Conservation (phyloP, 1,284 basidiomycete genomes). For the Schizophyllum amplum region DNA sequence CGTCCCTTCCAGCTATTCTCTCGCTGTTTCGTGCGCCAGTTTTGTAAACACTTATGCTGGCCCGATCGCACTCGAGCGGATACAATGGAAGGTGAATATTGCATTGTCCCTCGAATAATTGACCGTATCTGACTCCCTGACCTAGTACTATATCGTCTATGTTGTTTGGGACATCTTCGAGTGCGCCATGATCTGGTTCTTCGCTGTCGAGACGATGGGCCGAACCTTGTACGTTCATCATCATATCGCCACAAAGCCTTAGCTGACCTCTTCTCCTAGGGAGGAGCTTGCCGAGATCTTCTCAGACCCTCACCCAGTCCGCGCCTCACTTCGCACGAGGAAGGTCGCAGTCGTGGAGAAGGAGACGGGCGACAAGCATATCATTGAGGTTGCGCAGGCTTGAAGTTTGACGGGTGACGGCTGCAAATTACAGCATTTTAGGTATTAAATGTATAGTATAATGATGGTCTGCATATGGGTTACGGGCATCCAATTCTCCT, state of each 20-base stretch:
- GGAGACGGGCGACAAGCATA: conserved; percentile 19
- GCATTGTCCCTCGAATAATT: not conserved
- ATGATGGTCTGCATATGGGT: too few relatives aligned
- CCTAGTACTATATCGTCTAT: conserved; percentile 18
- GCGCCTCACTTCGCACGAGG: conserved; percentile 27
- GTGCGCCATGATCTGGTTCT: conserved; percentile 27
- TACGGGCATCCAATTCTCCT: too few relatives aligned
- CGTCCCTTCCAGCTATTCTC: conserved; percentile 22
- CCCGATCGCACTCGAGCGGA: conserved; percentile 39
- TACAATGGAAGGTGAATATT: conserved; percentile 30
- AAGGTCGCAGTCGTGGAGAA: conserved; percentile 27
- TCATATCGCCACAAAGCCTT: not conserved
- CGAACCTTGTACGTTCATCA: conserved; percentile 28
- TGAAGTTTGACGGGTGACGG: too few relatives aligned
- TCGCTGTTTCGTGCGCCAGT: conserved; percentile 39
- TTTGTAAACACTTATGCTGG: conserved; percentile 45
- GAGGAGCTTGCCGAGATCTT: conserved; percentile 37
- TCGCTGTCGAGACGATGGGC: conserved; percentile 32
- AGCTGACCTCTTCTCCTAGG: conserved; percentile 12
- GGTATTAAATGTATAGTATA: too few relatives aligned
- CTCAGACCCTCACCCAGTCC: conserved; percentile 30
- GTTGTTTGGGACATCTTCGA: conserved; percentile 31
- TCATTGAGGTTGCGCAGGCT: conserved; percentile 12
- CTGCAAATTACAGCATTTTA: too few relatives aligned
- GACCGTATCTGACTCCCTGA: not conserved